Conservation (phyloP, 2,329 filamentous ascomycete genomes). For the Clonostachys rhizophaga region DNA sequence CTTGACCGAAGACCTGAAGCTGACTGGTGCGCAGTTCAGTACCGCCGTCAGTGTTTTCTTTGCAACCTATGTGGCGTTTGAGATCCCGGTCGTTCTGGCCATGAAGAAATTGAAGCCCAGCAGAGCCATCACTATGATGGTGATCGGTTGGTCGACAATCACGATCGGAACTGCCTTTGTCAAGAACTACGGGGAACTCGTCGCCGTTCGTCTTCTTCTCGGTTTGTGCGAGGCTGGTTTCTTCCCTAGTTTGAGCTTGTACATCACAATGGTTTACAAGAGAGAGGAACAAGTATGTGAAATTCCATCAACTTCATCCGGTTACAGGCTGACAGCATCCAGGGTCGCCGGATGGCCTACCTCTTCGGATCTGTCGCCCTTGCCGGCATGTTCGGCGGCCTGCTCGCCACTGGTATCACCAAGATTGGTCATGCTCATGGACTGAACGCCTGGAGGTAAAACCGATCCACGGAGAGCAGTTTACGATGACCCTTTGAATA, state of each 20-base stretch:
- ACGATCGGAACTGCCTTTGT: conserved; percentile 8
- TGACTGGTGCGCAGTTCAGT: conserved; percentile 47
- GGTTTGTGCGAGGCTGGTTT: conserved; percentile 9
- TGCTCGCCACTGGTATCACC: conserved; percentile 40
- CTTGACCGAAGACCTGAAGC: conserved; percentile 15
- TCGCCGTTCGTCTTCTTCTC: conserved; percentile 11
- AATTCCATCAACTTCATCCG: conserved; percentile 47
- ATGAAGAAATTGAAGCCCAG: not conserved
- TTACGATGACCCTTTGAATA: conserved; percentile 33
- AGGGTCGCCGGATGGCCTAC: conserved; percentile 19
- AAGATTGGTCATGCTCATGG: conserved; percentile 21
- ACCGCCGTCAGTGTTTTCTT: conserved; percentile 37
- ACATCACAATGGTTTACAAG: conserved; percentile 24
- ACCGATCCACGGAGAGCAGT: not conserved
- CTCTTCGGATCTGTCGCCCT: conserved; percentile 42
- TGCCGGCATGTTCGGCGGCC: conserved; percentile 30
- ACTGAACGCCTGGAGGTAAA: conserved; percentile 1
- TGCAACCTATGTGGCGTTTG: conserved; percentile 42
- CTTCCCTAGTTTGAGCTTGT: conserved; percentile 11
- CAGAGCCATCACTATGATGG: not conserved
- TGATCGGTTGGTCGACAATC: not conserved
- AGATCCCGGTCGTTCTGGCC: not conserved
- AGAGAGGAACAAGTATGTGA: conserved; percentile 44
- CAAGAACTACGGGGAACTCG: conserved; percentile 7
- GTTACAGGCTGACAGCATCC: conserved; percentile 6